Evolutionary conservation across 495 filamentous ascomycete species (phyloP).

Genomic region (Xylaria venustula): DNA sequence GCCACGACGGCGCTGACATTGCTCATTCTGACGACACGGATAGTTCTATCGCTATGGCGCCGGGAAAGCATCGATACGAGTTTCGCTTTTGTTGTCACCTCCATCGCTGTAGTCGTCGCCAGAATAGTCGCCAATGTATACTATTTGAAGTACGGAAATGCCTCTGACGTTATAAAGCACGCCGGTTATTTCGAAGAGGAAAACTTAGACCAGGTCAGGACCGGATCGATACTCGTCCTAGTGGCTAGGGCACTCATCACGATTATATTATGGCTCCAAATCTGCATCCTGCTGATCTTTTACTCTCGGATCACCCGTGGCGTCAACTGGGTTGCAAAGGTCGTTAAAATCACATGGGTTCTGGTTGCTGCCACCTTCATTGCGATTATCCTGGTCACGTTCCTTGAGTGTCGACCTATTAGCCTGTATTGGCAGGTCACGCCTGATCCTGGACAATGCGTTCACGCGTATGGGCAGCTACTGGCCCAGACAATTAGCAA

Average conservation of each 20-base stretch:
- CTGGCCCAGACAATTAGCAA: slow-evolving; percentile 40
- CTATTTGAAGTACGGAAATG: slow-evolving; percentile 22
- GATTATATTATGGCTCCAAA: slow-evolving; percentile 40
- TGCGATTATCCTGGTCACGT: slow-evolving; percentile 36
- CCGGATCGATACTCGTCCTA: slow-evolving; percentile 24
- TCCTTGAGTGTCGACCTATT: slow-evolving; percentile 47
- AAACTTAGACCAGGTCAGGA: slow-evolving; percentile 12
- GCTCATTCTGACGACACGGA: slow-evolving; percentile 17
- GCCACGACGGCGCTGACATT: slow-evolving; percentile 19
- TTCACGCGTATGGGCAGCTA: slow-evolving; percentile 39
- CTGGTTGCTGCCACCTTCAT: slow-evolving; percentile 36
- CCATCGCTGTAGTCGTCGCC: slow-evolving; percentile 20
- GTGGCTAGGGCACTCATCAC: slow-evolving; percentile 22
- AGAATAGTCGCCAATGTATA: slow-evolving; percentile 19
- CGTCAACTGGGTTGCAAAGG: slow-evolving; percentile 31
- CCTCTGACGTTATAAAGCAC: slow-evolving; percentile 21
- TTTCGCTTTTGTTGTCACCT: slow-evolving; percentile 22
- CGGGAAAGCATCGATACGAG: slow-evolving; percentile 23
- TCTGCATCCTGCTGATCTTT: slow-evolving; percentile 41
- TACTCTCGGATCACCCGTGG: slow-evolving; percentile 39
- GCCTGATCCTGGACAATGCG: slow-evolving; percentile 42
- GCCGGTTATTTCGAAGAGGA: not conserved
- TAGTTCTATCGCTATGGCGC: slow-evolving; percentile 23
- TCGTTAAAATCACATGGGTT: slow-evolving; percentile 33
- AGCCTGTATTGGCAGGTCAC: slow-evolving; percentile 43